A percentile compares a stretch with the other conserved stretches of the same genome.
phyloP scores from a whole-genome alignment of 176 grass and related monocot genomes.

The Rhipidocladum racemiflorum region DNA sequence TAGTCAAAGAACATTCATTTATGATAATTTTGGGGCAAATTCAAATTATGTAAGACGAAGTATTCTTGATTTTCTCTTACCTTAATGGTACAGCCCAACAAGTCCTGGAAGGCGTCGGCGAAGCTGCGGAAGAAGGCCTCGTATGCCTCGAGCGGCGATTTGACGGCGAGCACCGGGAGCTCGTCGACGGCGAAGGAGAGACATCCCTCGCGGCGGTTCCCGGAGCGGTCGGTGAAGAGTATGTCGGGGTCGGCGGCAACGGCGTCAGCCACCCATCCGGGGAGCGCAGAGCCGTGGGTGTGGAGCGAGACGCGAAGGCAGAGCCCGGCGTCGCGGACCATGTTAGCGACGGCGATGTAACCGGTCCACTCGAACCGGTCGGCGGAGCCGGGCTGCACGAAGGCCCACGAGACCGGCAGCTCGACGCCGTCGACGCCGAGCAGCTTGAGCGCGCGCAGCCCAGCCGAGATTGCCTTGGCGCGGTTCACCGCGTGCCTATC shows the following conservation, averaged over 20 bases:
- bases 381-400: conserved; percentile 8
- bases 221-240: conserved; percentile 45
- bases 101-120: conserved; percentile 35
- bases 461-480: conserved; percentile 40
- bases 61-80: conserved; percentile 2
- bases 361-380: conserved; percentile 37
- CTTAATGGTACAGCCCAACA: conserved; percentile 50
- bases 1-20: background rate
- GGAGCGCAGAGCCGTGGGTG: conserved; percentile 25
- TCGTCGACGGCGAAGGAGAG: conserved; percentile 55
- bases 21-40: background rate
- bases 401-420: conserved; percentile 48
- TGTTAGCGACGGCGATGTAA: conserved; percentile 37
- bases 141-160: conserved; percentile 46
- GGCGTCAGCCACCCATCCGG: conserved; percentile 20
- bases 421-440: conserved; percentile 55
- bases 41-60: background rate
- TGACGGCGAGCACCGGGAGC: conserved; percentile 38
- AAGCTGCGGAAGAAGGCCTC: conserved; percentile 51
- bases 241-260: conserved; percentile 30
- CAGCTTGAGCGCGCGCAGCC: conserved; percentile 58
- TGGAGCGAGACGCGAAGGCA: conserved; percentile 43
- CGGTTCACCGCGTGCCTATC: conserved; percentile 33
- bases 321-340: conserved; percentile 51
- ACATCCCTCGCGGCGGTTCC: conserved; percentile 26